Percentiles rank a stretch among this genome's conserved stretches.
Conservation (phyloP, 2,329 filamentous ascomycete species). For the Dothistroma septosporum region DNA sequence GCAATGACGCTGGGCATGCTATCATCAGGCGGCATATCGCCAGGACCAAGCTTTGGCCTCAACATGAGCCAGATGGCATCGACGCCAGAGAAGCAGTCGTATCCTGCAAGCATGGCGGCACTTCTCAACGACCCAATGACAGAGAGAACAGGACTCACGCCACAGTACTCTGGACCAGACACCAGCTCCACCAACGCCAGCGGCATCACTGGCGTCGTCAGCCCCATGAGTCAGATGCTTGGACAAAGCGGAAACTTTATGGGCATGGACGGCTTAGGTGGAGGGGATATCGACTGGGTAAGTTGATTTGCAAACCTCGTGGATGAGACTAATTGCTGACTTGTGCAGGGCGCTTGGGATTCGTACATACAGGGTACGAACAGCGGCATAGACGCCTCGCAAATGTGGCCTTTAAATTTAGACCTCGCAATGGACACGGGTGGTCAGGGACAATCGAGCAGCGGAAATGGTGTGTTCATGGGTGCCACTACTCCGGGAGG, state of each 20-base stretch:
- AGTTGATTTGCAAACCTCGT: slow-evolving; percentile 27
- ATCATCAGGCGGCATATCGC: slow-evolving; percentile 58
- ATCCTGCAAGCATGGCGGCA: slow-evolving; percentile 34
- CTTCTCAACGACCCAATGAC: slow-evolving; percentile 33
- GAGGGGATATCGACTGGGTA: slow-evolving; percentile 52
- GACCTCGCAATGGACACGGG: slow-evolving; percentile 30
- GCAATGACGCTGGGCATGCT: slow-evolving; percentile 69
- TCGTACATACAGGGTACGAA: slow-evolving; percentile 61
- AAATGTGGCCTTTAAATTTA: slow-evolving; percentile 45
- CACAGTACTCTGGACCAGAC: slow-evolving; percentile 35
- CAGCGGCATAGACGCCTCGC: slow-evolving; percentile 37
- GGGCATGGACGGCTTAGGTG: slow-evolving; percentile 49
- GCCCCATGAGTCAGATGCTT: slow-evolving; percentile 35
- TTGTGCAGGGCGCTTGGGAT: slow-evolving; percentile 61
- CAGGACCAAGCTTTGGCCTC: slow-evolving; percentile 31
- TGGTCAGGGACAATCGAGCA: slow-evolving; percentile 24
- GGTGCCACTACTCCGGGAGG: slow-evolving; percentile 23
- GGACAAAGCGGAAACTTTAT: slow-evolving; percentile 44
- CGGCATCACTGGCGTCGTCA: slow-evolving; percentile 30
- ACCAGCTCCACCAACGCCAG: slow-evolving; percentile 27
- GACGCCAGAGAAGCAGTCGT: slow-evolving; percentile 19
- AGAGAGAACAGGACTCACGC: slow-evolving; percentile 33
- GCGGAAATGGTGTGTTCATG: slow-evolving; percentile 36
- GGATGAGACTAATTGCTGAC: slow-evolving; percentile 2
- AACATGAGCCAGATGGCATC: slow-evolving; percentile 15